Percentiles rank a stretch among this genome's conserved stretches.
Evolutionary conservation across 805 yeast species (phyloP).

Genomic region (Kluyveromyces siamensis): DNA sequence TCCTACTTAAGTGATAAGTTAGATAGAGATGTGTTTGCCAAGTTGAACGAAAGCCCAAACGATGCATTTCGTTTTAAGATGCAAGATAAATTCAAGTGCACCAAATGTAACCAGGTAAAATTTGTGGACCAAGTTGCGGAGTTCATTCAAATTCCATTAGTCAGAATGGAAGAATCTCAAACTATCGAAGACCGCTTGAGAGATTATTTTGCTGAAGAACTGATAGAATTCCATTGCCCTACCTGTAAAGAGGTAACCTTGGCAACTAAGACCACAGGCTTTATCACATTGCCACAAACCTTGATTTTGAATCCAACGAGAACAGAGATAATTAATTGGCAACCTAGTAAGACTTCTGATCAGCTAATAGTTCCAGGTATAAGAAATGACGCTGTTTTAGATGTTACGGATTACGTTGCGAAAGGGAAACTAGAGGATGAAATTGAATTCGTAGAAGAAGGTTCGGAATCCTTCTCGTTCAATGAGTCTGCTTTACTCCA

Average conservation of each 20-base stretch:
- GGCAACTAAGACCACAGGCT: conserved; percentile 20
- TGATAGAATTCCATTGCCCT: conserved; percentile 56
- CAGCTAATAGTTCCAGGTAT: conserved; percentile 47
- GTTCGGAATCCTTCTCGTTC: conserved; percentile 37
- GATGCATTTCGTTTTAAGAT: conserved; percentile 54
- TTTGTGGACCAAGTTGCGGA: conserved; percentile 50
- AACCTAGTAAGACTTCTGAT: conserved; percentile 70
- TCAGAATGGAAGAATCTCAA: conserved; percentile 36
- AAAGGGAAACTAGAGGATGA: conserved; percentile 28
- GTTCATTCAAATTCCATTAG: conserved; percentile 45
- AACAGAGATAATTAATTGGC: conserved; percentile 82
- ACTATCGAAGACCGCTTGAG: conserved; percentile 35
- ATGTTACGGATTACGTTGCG: conserved; percentile 35
- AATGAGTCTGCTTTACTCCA: conserved; percentile 44
- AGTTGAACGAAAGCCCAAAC: conserved; percentile 35
- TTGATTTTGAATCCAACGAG: conserved; percentile 69
- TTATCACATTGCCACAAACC: conserved; percentile 53
- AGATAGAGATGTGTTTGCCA: conserved; percentile 36
- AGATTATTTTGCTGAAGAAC: conserved; percentile 46
- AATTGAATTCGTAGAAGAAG: conserved; percentile 20
- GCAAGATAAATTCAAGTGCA: conserved; percentile 50
- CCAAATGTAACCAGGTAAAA: conserved; percentile 51
- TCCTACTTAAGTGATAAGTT: conserved; percentile 55
- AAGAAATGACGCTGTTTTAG: conserved; percentile 27
- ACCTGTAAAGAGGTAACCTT: conserved; percentile 33